Evolutionary conservation across 2,329 filamentous ascomycete genomes (phyloP), one percentile per base, ranked within the genome.

Genomic region (Penicillium sp.): DNA sequence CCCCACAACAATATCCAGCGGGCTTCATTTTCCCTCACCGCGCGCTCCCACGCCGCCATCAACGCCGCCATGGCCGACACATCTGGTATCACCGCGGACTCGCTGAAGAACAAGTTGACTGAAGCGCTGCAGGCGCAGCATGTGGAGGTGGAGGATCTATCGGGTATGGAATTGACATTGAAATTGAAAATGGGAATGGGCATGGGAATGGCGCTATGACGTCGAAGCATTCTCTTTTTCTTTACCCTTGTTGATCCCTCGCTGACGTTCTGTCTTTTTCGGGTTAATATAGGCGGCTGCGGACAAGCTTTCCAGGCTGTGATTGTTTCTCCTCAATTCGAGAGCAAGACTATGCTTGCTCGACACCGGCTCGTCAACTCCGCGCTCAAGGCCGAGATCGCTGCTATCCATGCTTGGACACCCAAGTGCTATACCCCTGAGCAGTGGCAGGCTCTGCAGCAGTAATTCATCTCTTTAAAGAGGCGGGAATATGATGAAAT

Each of bases 371-470:
- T 94, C 55, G 89, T 95, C 60, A 95, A 96, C 71, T 78, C 78
- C 15, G 82, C 83, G 5, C 76, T 96, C 61, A 91, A 89, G 73
- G 80, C 84, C 41, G 89, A 96, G 72, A 95, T 96, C 67, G 87
- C 87, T 15, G 81, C 80, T 57, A 95, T 96, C 61, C 90, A 96
- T 74, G 90, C 90, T 34, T 96, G 90, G 90, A 94, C 88, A 49
- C 88, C 89, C 26, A 94, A 89, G 72, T 95, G 90, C 69, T 86
- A 89, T 73, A 96, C 90, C 8, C 87, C 88, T 0, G 87, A 89
- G 62, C 88, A 96, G 74, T 95, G 86, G 82, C 81, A 87, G 72
- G 82, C 80, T 69, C 79, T 85, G 69, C 77, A 78, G 56, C 65
- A 70, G 58, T 65, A 60, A 56, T n/a, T 40, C 2, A 8, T 21